phyloP scores from a whole-genome alignment of 768 basidiomycete species.

The Leccinellum rugosiceps region DNA sequence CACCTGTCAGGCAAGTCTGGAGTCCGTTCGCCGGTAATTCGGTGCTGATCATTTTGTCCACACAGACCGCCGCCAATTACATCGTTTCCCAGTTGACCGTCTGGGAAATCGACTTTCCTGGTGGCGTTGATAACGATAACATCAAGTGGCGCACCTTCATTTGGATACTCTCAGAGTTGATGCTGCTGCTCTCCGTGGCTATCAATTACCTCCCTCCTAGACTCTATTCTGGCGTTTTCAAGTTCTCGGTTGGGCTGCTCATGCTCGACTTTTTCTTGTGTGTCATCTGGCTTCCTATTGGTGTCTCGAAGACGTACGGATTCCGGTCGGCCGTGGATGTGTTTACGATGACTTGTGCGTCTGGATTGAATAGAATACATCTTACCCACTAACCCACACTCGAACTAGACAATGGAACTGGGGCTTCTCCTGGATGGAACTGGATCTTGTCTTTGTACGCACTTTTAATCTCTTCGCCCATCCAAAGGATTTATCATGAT shows the following conservation, averaged over 20 bases:
- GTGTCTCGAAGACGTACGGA: slow-evolving; percentile 84
- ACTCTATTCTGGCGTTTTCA: slow-evolving; percentile 74
- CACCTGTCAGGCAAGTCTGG: slow-evolving; percentile 69
- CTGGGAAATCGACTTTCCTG: slow-evolving; percentile 80
- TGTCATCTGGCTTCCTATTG: slow-evolving; percentile 90
- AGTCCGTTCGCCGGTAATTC: background rate
- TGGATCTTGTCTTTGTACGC: slow-evolving; percentile 84
- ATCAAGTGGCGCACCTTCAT: slow-evolving; percentile 84
- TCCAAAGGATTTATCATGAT: background rate
- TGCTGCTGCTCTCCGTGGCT: slow-evolving; percentile 67
- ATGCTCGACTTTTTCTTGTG: slow-evolving; percentile 87
- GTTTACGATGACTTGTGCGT: slow-evolving; percentile 75
- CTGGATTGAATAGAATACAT: slow-evolving; percentile 26
- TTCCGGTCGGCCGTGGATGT: slow-evolving; percentile 82
- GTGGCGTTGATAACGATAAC: slow-evolving; percentile 65
- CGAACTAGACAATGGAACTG: slow-evolving; percentile 78
- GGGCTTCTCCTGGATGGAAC: slow-evolving; percentile 85
- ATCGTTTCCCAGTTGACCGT: slow-evolving; percentile 81
- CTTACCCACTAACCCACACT: background rate
- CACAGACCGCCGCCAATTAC: slow-evolving; percentile 86
- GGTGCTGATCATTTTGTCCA: background rate
- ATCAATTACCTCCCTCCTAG: slow-evolving; percentile 85
- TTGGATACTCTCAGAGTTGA: slow-evolving; percentile 76
- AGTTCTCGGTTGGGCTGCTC: slow-evolving; percentile 67
- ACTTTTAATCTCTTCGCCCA: background rate